phyloP scores from a whole-genome alignment of 345 rosid genomes.

The Salix koriyanagi region DNA sequence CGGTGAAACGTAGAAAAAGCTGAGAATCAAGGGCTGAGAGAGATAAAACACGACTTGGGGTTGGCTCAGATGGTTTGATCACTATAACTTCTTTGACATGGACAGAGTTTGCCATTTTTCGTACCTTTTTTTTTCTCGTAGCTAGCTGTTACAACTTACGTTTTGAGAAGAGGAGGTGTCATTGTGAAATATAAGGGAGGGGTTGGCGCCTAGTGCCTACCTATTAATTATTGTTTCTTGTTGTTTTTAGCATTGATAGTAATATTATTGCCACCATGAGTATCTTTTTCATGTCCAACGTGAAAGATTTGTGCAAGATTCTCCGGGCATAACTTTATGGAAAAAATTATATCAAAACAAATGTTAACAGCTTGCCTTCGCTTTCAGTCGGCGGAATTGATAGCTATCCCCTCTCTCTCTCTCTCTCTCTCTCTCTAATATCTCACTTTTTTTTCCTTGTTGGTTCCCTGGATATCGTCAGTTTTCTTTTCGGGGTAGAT shows the following conservation, averaged over 20 bases:
- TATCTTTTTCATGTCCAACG: slow-evolving; percentile 30
- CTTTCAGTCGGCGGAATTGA: slow-evolving; percentile 45
- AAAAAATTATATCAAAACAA: slow-evolving; percentile 40
- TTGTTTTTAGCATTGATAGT: background rate
- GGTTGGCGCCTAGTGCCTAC: background rate
- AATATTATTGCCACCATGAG: background rate
- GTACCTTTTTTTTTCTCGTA: background rate
- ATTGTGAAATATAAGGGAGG: slow-evolving; percentile 10
- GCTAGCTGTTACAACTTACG: background rate
- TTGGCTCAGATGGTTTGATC: slow-evolving; percentile 56
- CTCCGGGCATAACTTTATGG: slow-evolving; percentile 69
- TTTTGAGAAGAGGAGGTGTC: slow-evolving; percentile 10
- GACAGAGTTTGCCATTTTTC: slow-evolving; percentile 41
- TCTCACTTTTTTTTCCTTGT: background rate
- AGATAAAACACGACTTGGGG: slow-evolving; percentile 53
- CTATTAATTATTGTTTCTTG: background rate
- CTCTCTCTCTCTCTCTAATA: background rate
- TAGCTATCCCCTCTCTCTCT: slow-evolving; percentile 5
- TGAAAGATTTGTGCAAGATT: slow-evolving; percentile 81
- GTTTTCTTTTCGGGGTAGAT: background rate
- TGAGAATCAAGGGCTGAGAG: slow-evolving; percentile 88
- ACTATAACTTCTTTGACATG: slow-evolving; percentile 51
- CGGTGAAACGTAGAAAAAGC: slow-evolving; percentile 80
- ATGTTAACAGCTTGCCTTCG: slow-evolving; percentile 47
- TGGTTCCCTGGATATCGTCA: background rate